Conservation (phyloP, 345 rosid species). For the Pugionium dolabratum region DNA sequence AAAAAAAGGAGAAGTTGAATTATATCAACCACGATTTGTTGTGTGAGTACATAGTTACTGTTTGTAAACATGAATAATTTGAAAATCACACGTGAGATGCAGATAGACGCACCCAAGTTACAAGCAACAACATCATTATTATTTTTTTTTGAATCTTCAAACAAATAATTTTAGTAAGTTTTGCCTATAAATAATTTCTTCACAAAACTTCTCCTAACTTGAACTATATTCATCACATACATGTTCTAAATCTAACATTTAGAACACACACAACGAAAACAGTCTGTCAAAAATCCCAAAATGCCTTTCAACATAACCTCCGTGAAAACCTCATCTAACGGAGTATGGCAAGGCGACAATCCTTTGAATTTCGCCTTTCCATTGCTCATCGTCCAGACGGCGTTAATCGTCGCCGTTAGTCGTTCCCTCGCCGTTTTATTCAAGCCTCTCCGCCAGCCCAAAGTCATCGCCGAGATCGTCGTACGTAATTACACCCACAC, state of each 20-base stretch:
- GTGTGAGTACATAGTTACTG: conserved; percentile 4
- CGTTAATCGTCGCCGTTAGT: conserved; percentile 59
- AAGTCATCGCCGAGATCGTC: conserved; percentile 86
- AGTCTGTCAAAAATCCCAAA: neutral
- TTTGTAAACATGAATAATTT: neutral
- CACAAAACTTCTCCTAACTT: conserved; percentile 11
- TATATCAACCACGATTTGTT: neutral
- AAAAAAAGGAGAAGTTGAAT: neutral
- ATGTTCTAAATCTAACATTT: conserved; percentile 20
- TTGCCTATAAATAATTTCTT: conserved; percentile 32
- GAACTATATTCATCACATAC: conserved; percentile 10
- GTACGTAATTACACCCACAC: conserved; percentile 40
- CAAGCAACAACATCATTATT: conserved; percentile 14
- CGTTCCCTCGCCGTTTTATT: conserved; percentile 72
- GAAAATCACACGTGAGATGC: conserved; percentile 27
- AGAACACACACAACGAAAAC: neutral
- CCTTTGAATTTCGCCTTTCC: conserved; percentile 84
- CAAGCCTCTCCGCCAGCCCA: conserved; percentile 93
- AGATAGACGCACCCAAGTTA: conserved; percentile 21
- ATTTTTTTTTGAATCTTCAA: conserved; percentile 20
- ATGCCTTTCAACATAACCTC: conserved; percentile 63
- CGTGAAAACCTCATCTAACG: conserved; percentile 75
- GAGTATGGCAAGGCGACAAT: conserved; percentile 92
- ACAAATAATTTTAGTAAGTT: neutral
- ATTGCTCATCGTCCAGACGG: conserved; percentile 69